phyloP scores from a whole-genome alignment of 257 asterid species.

The Lycium ferocissimum region DNA sequence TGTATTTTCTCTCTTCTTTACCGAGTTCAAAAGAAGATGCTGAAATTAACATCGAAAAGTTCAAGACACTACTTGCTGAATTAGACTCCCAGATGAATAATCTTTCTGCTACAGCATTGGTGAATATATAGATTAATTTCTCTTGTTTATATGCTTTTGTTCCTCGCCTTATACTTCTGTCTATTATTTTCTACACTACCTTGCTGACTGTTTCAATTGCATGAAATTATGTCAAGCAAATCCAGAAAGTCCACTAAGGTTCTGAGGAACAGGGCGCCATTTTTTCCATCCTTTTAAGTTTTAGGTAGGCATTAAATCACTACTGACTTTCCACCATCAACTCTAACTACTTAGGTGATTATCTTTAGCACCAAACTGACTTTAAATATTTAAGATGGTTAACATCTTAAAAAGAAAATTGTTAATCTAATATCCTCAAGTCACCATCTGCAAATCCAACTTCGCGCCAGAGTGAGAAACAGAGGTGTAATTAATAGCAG shows the following conservation, averaged over 20 bases:
- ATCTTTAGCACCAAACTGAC: not conserved
- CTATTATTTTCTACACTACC: conserved; percentile 34
- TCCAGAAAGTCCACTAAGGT: conserved; percentile 87
- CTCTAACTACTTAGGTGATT: not conserved
- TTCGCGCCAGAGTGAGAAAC: no score
- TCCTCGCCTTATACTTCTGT: not conserved
- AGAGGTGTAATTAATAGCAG: no score
- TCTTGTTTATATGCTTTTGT: not conserved
- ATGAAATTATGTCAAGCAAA: conserved; percentile 64
- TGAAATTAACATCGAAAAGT: conserved; percentile 70
- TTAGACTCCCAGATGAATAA: conserved; percentile 77
- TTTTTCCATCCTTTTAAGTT: conserved; percentile 80
- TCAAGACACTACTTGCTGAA: conserved; percentile 71
- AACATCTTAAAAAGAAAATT: no score
- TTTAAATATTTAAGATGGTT: no score
- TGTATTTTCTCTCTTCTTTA: not conserved
- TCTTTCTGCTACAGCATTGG: conserved; percentile 97
- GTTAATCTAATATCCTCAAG: no score
- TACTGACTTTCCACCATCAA: not conserved
- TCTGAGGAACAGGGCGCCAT: conserved; percentile 75
- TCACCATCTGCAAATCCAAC: no score
- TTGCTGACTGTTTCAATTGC: conserved; percentile 81
- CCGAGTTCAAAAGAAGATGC: conserved; percentile 48
- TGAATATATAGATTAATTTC: conserved; percentile 8
- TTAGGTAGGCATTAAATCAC: conserved; percentile 52